Conservation (phyloP, 2,329 filamentous ascomycete genomes). For the Cladosporium sp. region DNA sequence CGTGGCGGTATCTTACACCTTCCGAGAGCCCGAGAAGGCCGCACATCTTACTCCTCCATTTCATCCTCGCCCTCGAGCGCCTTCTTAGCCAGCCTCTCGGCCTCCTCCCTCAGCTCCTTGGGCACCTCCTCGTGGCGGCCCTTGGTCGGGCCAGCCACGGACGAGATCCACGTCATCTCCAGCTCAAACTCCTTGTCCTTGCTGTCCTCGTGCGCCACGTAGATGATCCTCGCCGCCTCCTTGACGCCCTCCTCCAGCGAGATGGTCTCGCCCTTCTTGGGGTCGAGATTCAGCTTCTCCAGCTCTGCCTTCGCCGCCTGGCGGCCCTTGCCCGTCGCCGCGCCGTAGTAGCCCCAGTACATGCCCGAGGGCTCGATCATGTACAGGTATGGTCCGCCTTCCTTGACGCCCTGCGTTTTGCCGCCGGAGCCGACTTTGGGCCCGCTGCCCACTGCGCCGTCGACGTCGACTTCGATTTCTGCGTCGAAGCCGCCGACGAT, state of each 20-base stretch:
- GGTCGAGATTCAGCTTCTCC: conserved; percentile 85
- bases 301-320: conserved; percentile 97
- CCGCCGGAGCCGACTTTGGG: conserved; percentile 79
- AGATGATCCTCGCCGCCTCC: conserved; percentile 95
- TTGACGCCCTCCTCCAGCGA: conserved; percentile 86
- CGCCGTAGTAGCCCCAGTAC: conserved; percentile 99
- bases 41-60: conserved; percentile 75
- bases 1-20: conserved; percentile 21
- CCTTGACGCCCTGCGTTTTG: conserved; percentile 70
- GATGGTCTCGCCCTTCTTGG: conserved; percentile 64
- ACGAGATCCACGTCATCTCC: conserved; percentile 98
- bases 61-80: conserved; percentile 83
- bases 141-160: conserved; percentile 80
- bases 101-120: conserved; percentile 85
- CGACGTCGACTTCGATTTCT: conserved; percentile 79
- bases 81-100: conserved; percentile 88
- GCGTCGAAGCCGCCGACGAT: conserved; percentile 94
- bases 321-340: conserved; percentile 92
- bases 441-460: conserved; percentile 84
- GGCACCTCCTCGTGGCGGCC: conserved; percentile 92
- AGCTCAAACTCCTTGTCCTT: conserved; percentile 99
- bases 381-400: conserved; percentile 91
- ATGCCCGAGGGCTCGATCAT: conserved; percentile 98
- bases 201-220: conserved; percentile 96
- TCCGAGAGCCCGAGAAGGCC: not conserved